A percentile compares a stretch with the other conserved stretches of the same genome.
Evolutionary conservation across 1,139 yeast genomes (phyloP).

Genomic region (Saccharomycopsis phalli): DNA sequence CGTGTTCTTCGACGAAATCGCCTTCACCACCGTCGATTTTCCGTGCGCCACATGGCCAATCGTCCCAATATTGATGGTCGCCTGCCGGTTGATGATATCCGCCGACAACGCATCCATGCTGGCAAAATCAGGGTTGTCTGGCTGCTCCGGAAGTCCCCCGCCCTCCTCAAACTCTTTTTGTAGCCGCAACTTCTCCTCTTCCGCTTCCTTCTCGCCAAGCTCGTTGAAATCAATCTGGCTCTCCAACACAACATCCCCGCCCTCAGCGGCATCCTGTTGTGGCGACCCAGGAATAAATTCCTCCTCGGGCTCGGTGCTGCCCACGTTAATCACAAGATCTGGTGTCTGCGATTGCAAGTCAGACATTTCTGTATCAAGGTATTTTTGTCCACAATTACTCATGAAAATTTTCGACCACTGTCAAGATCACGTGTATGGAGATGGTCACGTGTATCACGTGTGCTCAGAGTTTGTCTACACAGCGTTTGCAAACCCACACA

Average conservation of each 20-base stretch:
- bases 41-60: slow-evolving; percentile 99
- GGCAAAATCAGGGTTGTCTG: slow-evolving; percentile 75
- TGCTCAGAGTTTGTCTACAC: too few species aligned
- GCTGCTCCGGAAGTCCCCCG: slow-evolving; percentile 97
- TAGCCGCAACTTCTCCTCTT: slow-evolving; percentile 60
- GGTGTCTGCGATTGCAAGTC: slow-evolving; percentile 84
- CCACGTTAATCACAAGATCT: slow-evolving; percentile 55
- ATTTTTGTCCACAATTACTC: too few species aligned
- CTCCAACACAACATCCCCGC: slow-evolving; percentile 50
- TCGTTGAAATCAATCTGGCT: slow-evolving; percentile 85
- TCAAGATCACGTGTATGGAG: too few species aligned
- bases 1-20: slow-evolving; percentile 97
- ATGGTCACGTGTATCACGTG: too few species aligned
- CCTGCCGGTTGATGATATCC: slow-evolving; percentile 96
- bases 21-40: slow-evolving; percentile 96
- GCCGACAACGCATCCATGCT: slow-evolving; percentile 80
- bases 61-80: slow-evolving; percentile 97
- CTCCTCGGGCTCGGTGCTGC: slow-evolving; percentile 37
- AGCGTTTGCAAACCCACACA: too few species aligned
- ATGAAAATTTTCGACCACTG: too few species aligned
- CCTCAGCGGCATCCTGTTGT: slow-evolving; percentile 27
- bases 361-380: too few species aligned
- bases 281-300: slow-evolving; percentile 25
- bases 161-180: slow-evolving; percentile 91
- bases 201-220: slow-evolving; percentile 47